Conservation (phyloP, 768 basidiomycete genomes). For the Termitomyces sp. region DNA sequence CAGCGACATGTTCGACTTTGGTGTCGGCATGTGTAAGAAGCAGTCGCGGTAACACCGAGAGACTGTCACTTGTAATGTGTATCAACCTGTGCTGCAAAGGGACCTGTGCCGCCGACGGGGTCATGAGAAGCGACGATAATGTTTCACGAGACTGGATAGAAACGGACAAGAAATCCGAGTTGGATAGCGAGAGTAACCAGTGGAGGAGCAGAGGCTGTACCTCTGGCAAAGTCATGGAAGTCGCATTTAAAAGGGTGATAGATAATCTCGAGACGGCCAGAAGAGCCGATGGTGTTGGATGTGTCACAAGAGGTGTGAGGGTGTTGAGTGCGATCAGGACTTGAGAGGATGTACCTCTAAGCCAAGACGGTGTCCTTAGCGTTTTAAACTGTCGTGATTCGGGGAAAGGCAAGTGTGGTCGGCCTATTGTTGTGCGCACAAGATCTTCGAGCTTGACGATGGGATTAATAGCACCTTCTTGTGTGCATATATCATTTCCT, state of each 20-base stretch:
- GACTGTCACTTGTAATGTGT: conserved; percentile 56
- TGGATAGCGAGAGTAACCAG: conserved; percentile 69
- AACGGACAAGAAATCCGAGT: conserved; percentile 51
- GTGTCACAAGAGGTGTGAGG: conserved; percentile 63
- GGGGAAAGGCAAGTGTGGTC: conserved; percentile 13
- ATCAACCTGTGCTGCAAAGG: conserved; percentile 52
- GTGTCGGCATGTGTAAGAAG: conserved; percentile 66
- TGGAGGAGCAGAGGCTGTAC: conserved; percentile 64
- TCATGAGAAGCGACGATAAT: conserved; percentile 41
- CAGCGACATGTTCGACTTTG: conserved; percentile 66
- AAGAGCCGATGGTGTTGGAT: conserved; percentile 66
- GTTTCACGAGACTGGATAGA: conserved; percentile 39
- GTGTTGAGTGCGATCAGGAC: conserved; percentile 79
- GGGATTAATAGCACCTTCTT: conserved; percentile 51
- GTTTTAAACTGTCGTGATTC: conserved; percentile 40
- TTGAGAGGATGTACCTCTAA: conserved; percentile 77
- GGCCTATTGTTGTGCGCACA: conserved; percentile 24
- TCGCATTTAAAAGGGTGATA: conserved; percentile 43
- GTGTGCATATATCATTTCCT: conserved; percentile 62
- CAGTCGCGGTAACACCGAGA: conserved; percentile 67
- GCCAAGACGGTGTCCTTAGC: conserved; percentile 70
- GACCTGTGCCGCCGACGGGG: conserved; percentile 35
- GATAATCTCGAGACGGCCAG: conserved; percentile 54
- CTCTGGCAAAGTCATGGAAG: conserved; percentile 61
- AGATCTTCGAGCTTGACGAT: conserved; percentile 65